Conservation (phyloP, 495 filamentous ascomycete species). For the Penicillium lividum region DNA sequence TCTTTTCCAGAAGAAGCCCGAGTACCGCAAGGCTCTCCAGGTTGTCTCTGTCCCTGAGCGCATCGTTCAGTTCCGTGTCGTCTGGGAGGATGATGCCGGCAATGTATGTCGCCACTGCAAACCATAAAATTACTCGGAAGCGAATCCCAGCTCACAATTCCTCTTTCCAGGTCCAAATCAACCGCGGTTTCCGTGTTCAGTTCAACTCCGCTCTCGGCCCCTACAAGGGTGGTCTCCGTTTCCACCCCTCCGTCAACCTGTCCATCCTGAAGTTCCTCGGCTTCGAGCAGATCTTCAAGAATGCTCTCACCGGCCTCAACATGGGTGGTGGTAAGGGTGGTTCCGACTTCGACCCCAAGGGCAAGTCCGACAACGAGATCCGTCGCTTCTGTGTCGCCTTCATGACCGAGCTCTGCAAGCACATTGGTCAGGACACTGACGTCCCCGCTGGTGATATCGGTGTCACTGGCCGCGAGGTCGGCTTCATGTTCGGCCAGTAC, state of each 20-base stretch:
- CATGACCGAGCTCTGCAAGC: constrained; percentile 91
- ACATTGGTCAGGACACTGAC: constrained; percentile 97
- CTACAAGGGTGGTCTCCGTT: constrained; percentile 96
- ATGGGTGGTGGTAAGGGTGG: constrained; percentile 99
- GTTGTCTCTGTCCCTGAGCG: constrained; percentile 93
- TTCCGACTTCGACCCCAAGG: constrained; percentile 98
- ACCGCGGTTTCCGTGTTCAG: constrained; percentile 95
- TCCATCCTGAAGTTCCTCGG: constrained; percentile 98
- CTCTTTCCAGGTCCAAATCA: constrained; percentile 71
- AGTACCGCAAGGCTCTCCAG: constrained; percentile 86
- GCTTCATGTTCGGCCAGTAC: constrained; percentile 96
- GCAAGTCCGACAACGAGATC: constrained; percentile 96
- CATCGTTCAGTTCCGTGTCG: constrained; percentile 93
- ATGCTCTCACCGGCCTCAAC: constrained; percentile 94
- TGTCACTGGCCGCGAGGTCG: constrained; percentile 93
- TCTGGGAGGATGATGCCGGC: constrained; percentile 93
- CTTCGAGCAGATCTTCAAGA: constrained; percentile 99
- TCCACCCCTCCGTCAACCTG: constrained; percentile 96
- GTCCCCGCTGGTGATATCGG: constrained; percentile 86
- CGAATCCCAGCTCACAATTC: not conserved
- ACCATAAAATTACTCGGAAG: not conserved
- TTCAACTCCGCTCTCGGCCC: constrained; percentile 98
- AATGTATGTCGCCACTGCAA: constrained; percentile 25
- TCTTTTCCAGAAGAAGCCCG: constrained; percentile 90
- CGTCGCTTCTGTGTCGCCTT: constrained; percentile 95